Percentiles rank a stretch among this genome's conserved stretches.
Evolutionary conservation across 805 yeast genomes (phyloP).

Genomic region (Candida suzukii): DNA sequence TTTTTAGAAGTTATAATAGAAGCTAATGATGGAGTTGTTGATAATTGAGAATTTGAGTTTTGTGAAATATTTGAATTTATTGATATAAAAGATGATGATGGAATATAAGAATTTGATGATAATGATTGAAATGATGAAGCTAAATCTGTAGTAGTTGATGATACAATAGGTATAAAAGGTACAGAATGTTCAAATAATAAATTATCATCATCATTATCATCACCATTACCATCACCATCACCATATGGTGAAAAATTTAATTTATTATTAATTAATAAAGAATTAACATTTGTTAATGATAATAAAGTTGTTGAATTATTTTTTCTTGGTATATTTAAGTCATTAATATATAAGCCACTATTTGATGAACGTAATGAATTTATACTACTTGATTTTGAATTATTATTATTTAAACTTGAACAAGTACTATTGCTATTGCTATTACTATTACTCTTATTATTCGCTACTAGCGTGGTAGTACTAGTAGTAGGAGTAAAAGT

Average conservation of each 20-base stretch:
- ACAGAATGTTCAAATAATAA: background rate
- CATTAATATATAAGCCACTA: too few species aligned
- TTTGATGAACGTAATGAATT: too few species aligned
- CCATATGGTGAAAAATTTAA: too few species aligned
- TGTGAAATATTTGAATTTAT: background rate
- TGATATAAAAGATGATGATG: constrained; percentile 2
- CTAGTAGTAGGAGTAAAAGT: background rate
- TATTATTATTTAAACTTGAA: background rate
- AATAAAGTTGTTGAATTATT: background rate
- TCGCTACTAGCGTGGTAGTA: background rate
- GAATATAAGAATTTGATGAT: background rate
- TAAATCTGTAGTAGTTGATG: background rate
- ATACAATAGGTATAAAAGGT: background rate
- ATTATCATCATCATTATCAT: background rate
- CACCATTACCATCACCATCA: too few species aligned
- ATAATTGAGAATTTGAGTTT: background rate
- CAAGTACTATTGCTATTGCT: background rate
- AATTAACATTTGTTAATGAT: background rate
- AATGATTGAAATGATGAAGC: background rate
- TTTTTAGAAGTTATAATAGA: constrained; percentile 6
- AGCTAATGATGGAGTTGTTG: constrained; percentile 5
- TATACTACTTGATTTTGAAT: background rate
- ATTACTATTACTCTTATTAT: background rate
- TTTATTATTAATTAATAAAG: background rate
- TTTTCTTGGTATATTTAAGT: background rate